Evolutionary conservation across 2,329 filamentous ascomycete species (phyloP).

Genomic region (Fusarium odoratissimum): DNA sequence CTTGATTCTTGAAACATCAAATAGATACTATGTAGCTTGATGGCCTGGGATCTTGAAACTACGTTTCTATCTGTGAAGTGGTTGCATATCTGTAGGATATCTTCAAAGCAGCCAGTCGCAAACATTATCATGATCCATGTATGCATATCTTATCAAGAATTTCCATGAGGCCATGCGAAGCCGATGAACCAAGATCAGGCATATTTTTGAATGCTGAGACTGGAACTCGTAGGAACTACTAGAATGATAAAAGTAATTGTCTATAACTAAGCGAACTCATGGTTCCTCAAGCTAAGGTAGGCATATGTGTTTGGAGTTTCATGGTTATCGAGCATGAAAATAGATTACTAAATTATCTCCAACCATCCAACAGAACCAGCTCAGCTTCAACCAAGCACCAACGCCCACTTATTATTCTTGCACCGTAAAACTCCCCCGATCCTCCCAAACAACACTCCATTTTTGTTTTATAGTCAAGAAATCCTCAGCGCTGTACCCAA

Average conservation of each 20-base stretch:
- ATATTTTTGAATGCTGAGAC: not conserved
- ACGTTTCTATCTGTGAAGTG: not conserved
- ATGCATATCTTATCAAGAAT: no score
- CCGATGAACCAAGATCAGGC: not conserved
- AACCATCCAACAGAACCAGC: not conserved
- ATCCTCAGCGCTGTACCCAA: no score
- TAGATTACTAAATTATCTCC: conserved; percentile 21
- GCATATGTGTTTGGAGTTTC: not conserved
- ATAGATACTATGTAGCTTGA: not conserved
- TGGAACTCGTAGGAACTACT: not conserved
- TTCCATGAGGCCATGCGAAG: not conserved
- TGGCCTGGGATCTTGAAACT: no score
- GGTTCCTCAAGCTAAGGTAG: not conserved
- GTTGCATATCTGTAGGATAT: not conserved
- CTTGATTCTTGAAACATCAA: not conserved
- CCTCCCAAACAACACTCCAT: not conserved
- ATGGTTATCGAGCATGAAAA: not conserved
- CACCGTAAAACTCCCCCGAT: not conserved
- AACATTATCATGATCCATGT: not conserved
- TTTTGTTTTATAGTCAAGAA: not conserved
- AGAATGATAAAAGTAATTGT: not conserved
- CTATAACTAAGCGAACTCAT: not conserved
- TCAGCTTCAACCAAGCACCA: conserved; percentile 10
- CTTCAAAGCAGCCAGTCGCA: not conserved
- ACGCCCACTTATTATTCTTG: not conserved